Evolutionary conservation across 2,329 filamentous ascomycete species (phyloP).

Genomic region (Leptographium radiaticola): DNA sequence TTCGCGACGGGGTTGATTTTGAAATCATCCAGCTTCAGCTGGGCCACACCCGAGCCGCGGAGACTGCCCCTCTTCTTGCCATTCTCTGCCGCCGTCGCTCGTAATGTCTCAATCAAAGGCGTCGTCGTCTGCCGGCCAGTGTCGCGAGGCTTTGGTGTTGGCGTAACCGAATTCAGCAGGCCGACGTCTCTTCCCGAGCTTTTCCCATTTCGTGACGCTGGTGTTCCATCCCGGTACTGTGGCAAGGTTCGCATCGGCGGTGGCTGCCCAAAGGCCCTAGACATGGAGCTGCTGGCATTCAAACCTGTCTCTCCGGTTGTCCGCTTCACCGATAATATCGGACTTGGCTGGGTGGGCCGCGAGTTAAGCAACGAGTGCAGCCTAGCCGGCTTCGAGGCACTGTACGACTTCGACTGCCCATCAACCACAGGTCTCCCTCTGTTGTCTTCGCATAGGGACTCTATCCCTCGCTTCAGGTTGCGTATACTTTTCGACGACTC

Average conservation of each 20-base stretch:
- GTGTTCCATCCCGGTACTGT: background rate
- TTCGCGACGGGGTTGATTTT: conserved; percentile 66
- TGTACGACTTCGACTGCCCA: background rate
- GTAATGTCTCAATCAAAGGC: background rate
- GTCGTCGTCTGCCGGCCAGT: background rate
- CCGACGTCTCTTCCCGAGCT: background rate
- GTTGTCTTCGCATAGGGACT: conserved; percentile 3
- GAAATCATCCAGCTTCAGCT: conserved; percentile 59
- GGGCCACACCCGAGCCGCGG: conserved; percentile 41
- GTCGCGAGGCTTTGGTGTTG: background rate
- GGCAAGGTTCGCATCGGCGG: conserved; percentile 6
- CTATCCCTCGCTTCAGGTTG: conserved; percentile 6
- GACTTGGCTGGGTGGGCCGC: conserved; percentile 7
- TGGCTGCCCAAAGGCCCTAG: conserved; percentile 4
- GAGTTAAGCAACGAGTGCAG: conserved; percentile 8
- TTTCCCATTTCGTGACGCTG: background rate
- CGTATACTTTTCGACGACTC: background rate
- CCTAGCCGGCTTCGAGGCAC: background rate
- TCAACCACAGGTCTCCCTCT: background rate
- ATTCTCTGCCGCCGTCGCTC: background rate
- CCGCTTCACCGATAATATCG: background rate
- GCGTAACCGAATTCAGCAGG: background rate
- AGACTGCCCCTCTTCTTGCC: conserved; percentile 21
- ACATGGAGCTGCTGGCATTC: background rate
- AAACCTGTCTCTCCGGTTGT: background rate